Conservation (phyloP, 495 filamentous ascomycete species). For the Podospora comata region DNA sequence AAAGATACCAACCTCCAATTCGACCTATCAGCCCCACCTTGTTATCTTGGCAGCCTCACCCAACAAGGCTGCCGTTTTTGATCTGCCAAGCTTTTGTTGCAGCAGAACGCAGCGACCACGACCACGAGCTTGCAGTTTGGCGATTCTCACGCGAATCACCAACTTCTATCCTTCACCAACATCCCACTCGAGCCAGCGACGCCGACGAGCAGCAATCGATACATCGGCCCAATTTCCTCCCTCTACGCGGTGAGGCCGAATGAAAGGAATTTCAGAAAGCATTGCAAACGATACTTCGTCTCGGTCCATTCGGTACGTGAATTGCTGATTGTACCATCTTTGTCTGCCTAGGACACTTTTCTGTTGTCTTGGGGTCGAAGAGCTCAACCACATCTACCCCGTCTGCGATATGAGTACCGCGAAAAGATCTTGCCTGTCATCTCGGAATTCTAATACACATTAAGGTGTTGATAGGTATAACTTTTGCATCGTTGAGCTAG, state of each 20-base stretch:
- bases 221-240: constrained; percentile 13
- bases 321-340: neutral
- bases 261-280: constrained; percentile 7
- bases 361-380: neutral
- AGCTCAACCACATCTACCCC: neutral
- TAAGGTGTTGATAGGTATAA: neutral
- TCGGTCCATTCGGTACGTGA: neutral
- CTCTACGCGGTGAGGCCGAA: neutral
- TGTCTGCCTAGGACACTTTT: neutral
- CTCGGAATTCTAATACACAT: neutral
- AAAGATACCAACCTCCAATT: neutral
- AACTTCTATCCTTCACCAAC: constrained; percentile 4
- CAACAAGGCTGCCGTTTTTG: constrained; percentile 18
- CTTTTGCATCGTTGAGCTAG: neutral
- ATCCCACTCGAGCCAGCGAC: constrained; percentile 11
- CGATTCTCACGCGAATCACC: constrained; percentile 22
- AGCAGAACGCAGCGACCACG: constrained; percentile 22
- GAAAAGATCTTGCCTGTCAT: neutral
- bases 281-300: neutral
- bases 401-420: constrained; percentile 1
- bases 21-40: neutral
- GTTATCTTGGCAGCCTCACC: constrained; percentile 22
- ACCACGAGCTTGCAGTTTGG: constrained; percentile 19
- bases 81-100: constrained; percentile 8
- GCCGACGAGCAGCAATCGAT: constrained; percentile 11